Percentiles rank a stretch among this genome's conserved stretches.
phyloP scores from a whole-genome alignment of 2,329 filamentous ascomycete species.

The Mycosphaerella sp. region DNA sequence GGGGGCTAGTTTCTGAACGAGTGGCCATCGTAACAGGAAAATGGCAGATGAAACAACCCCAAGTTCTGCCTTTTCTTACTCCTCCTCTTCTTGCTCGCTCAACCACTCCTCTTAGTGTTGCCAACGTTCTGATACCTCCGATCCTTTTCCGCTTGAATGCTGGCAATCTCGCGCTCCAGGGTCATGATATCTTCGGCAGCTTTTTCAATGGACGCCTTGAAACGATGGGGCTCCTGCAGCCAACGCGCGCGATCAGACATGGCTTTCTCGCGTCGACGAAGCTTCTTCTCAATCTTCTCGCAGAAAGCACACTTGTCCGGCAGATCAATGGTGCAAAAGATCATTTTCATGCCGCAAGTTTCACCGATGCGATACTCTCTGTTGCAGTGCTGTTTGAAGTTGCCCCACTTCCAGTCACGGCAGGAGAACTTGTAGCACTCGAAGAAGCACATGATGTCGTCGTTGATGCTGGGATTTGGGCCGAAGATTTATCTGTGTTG shows the following conservation, averaged over 20 bases:
- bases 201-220: slow-evolving; percentile 57
- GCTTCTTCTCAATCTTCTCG: slow-evolving; percentile 81
- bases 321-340: slow-evolving; percentile 64
- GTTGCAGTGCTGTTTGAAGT: slow-evolving; percentile 86
- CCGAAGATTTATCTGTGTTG: slow-evolving; percentile 1
- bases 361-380: slow-evolving; percentile 94
- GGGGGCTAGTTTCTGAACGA: neutral
- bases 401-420: slow-evolving; percentile 91
- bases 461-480: slow-evolving; percentile 2
- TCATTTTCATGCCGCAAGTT: slow-evolving; percentile 90
- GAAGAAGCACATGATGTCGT: slow-evolving; percentile 77
- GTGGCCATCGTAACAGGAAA: neutral
- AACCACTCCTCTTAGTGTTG: slow-evolving; percentile 20
- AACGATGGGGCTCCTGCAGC: slow-evolving; percentile 60
- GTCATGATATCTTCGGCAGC: slow-evolving; percentile 65
- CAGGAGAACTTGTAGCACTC: slow-evolving; percentile 80
- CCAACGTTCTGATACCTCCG: slow-evolving; percentile 24
- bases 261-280: slow-evolving; percentile 68
- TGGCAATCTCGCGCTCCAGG: slow-evolving; percentile 61
- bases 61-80: neutral
- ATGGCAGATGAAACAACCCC: slow-evolving; percentile 1
- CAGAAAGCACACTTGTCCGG: slow-evolving; percentile 71
- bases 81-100: neutral
- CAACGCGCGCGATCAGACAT: slow-evolving; percentile 68
- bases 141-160: slow-evolving; percentile 43